phyloP scores from a whole-genome alignment of 257 asterid genomes.

The Solanum raphanifolium region DNA sequence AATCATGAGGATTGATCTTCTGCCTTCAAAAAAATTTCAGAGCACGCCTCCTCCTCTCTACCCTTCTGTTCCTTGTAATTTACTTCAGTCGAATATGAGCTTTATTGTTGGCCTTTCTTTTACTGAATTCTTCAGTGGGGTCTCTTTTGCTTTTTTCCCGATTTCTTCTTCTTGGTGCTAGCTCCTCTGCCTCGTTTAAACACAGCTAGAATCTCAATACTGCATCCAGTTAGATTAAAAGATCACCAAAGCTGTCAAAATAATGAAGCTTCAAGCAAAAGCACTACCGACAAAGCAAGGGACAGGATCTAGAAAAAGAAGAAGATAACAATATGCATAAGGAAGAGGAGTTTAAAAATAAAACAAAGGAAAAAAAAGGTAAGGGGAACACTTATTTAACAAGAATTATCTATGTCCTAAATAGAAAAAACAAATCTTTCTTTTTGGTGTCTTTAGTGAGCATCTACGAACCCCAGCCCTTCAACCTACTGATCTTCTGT shows the following conservation, averaged over 20 bases:
- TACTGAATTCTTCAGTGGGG: background rate
- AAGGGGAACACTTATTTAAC: background rate
- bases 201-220: slow-evolving; percentile 83
- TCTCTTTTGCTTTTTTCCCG: background rate
- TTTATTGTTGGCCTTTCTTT: background rate
- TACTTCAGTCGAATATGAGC: background rate
- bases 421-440: background rate
- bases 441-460: background rate
- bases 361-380: background rate
- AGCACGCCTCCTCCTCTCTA: background rate
- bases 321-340: background rate
- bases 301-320: background rate
- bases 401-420: background rate
- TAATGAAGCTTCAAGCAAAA: background rate
- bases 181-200: slow-evolving; percentile 54
- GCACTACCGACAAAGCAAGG: background rate
- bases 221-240: slow-evolving; percentile 28
- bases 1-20: background rate
- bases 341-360: background rate
- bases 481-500: background rate
- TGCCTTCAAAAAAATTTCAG: background rate
- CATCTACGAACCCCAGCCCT: background rate
- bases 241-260: background rate
- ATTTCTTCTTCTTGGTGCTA: slow-evolving; percentile 19
- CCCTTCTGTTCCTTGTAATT: background rate